A percentile compares a stretch with the other conserved stretches of the same genome.
Evolutionary conservation across 1,139 yeast species (phyloP).

Genomic region (Protomyces arabidopsidicola): DNA sequence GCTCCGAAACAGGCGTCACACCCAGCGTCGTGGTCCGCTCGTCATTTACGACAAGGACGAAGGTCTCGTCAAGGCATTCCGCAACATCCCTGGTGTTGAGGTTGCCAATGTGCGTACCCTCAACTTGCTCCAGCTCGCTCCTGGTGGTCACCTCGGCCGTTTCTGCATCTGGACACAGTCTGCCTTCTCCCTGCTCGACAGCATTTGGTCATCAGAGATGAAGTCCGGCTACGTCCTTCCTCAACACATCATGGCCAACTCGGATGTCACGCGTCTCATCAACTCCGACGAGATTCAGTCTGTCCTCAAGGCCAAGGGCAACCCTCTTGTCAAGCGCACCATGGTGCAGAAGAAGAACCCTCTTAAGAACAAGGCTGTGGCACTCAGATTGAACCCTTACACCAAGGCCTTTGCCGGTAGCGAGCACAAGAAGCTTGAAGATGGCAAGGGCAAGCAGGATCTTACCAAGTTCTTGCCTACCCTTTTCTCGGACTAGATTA

Average conservation of each 20-base stretch:
- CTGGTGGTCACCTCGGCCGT: constrained; percentile 99
- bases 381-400: constrained; percentile 98
- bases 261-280: constrained; percentile 95
- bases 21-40: constrained; percentile 99
- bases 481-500: constrained; percentile 13
- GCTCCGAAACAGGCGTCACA: constrained; percentile 99
- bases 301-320: constrained; percentile 95
- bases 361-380: constrained; percentile 98
- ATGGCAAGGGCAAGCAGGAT: constrained; percentile 20
- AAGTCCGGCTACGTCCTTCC: constrained; percentile 93
- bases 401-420: constrained; percentile 26
- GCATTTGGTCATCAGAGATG: constrained; percentile 85
- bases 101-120: constrained; percentile 87
- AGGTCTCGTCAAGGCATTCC: constrained; percentile 96
- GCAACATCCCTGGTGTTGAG: constrained; percentile 99
- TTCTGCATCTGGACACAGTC: constrained; percentile 99
- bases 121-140: constrained; percentile 98
- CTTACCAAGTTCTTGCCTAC: constrained; percentile 22
- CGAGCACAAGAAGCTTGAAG: constrained; percentile 26
- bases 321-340: constrained; percentile 85
- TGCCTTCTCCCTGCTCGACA: constrained; percentile 95
- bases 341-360: constrained; percentile 99
- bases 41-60: constrained; percentile 93
- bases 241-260: constrained; percentile 85
- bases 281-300: constrained; percentile 99